Conservation (phyloP, 805 yeast genomes). For the Yamadazyma laniorum region DNA sequence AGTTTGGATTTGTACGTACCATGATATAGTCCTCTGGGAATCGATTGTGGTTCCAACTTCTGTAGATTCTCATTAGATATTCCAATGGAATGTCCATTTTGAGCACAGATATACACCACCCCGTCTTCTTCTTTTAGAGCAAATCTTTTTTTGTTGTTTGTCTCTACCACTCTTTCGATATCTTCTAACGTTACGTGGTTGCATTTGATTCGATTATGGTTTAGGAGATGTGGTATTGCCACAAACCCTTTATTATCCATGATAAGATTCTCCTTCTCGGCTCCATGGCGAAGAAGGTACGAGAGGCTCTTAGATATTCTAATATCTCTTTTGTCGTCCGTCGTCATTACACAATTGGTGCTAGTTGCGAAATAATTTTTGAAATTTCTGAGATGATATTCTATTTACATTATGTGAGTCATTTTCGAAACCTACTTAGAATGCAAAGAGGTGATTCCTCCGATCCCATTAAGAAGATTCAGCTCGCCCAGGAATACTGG, state of each 20-base stretch:
- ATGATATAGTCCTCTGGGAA: constrained; percentile 64
- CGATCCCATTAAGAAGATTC: no score
- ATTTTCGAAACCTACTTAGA: neutral
- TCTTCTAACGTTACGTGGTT: constrained; percentile 56
- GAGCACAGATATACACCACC: constrained; percentile 62
- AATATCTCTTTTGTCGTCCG: constrained; percentile 37
- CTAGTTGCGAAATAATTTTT: no score
- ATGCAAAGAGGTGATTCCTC: neutral
- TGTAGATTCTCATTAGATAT: constrained; percentile 43
- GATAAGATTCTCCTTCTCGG: constrained; percentile 59
- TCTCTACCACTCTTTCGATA: constrained; percentile 56
- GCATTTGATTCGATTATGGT: constrained; percentile 57
- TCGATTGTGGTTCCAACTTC: constrained; percentile 35
- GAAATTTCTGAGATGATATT: no score
- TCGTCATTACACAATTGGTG: no score
- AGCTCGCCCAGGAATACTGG: no score
- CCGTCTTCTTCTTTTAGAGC: constrained; percentile 37
- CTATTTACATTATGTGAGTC: neutral
- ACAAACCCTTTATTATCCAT: constrained; percentile 73
- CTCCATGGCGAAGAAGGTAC: constrained; percentile 83
- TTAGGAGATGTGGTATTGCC: constrained; percentile 49
- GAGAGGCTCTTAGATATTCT: constrained; percentile 72
- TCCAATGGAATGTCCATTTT: constrained; percentile 83
- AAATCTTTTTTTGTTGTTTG: constrained; percentile 72
- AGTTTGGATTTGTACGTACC: constrained; percentile 67